Evolutionary conservation across 2,329 filamentous ascomycete genomes (phyloP).

Genomic region (Fusarium cicatricum): DNA sequence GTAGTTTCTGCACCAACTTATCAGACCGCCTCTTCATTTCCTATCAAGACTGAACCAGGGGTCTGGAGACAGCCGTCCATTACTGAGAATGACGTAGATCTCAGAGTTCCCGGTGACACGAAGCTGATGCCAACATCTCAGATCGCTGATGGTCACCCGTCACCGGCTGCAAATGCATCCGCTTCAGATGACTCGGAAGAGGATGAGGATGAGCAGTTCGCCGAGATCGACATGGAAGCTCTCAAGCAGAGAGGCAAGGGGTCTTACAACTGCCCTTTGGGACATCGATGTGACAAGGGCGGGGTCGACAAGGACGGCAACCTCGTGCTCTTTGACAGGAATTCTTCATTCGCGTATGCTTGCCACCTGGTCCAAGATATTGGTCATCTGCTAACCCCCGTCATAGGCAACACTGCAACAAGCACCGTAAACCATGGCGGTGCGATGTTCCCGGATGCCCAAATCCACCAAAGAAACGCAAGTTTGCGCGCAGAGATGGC

Average conservation of each 20-base stretch:
- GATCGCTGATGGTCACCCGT: conserved; percentile 19
- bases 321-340: conserved; percentile 51
- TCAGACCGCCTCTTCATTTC: conserved; percentile 37
- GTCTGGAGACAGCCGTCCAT: conserved; percentile 26
- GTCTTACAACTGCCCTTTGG: conserved; percentile 49
- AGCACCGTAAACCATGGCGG: conserved; percentile 53
- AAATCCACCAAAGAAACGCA: conserved; percentile 52
- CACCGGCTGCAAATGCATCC: conserved; percentile 30
- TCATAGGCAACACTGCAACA: conserved; percentile 53
- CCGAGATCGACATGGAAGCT: conserved; percentile 50
- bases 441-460: conserved; percentile 51
- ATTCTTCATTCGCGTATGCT: conserved; percentile 52
- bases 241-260: conserved; percentile 52
- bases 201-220: conserved; percentile 48
- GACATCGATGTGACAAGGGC: conserved; percentile 50
- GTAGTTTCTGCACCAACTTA: conserved; percentile 18
- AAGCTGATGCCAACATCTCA: conserved; percentile 38
- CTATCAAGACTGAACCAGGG: conserved; percentile 35
- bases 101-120: conserved; percentile 30
- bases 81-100: conserved; percentile 32
- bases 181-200: conserved; percentile 45
- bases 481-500: conserved; percentile 53
- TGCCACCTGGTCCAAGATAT: conserved; percentile 14
- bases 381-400: conserved; percentile 26
- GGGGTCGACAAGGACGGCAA: conserved; percentile 51